Percentiles rank a stretch among this genome's conserved stretches.
phyloP scores from a whole-genome alignment of 257 asterid genomes.

The Perilla frutescens region DNA sequence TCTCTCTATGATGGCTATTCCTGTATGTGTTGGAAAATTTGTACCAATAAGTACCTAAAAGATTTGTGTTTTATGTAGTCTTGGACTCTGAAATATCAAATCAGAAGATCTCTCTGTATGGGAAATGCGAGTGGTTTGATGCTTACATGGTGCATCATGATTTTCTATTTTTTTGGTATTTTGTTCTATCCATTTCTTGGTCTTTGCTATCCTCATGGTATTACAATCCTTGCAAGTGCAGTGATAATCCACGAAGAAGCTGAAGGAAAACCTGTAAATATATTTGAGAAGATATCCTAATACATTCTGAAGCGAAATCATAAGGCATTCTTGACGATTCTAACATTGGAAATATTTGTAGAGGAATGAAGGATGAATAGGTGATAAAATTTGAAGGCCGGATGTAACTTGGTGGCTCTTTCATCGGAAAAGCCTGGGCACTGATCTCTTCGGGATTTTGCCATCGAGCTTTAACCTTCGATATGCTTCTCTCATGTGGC shows the following conservation, averaged over 20 bases:
- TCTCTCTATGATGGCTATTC: no score
- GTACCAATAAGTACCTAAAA: no score
- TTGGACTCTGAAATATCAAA: no score
- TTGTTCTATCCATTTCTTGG: neutral
- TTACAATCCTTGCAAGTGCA: no score
- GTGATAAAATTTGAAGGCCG: neutral
- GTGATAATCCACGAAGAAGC: neutral
- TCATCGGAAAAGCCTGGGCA: constrained; percentile 85
- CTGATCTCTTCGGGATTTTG: constrained; percentile 84
- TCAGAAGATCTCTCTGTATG: no score
- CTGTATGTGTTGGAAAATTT: no score
- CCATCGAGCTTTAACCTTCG: constrained; percentile 90
- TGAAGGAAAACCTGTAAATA: neutral
- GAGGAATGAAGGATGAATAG: neutral
- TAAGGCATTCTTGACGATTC: neutral
- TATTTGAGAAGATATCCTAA: neutral
- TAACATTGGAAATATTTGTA: neutral
- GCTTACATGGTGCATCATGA: no score
- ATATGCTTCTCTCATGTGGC: constrained; percentile 94
- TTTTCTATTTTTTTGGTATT: no score
- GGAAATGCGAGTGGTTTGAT: no score
- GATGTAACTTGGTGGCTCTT: neutral
- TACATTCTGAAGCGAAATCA: neutral
- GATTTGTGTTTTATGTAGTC: no score
- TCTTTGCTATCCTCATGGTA: no score